Evolutionary conservation across 2,329 filamentous ascomycete genomes (phyloP).

Genomic region (Chaetomium olivaceum): DNA sequence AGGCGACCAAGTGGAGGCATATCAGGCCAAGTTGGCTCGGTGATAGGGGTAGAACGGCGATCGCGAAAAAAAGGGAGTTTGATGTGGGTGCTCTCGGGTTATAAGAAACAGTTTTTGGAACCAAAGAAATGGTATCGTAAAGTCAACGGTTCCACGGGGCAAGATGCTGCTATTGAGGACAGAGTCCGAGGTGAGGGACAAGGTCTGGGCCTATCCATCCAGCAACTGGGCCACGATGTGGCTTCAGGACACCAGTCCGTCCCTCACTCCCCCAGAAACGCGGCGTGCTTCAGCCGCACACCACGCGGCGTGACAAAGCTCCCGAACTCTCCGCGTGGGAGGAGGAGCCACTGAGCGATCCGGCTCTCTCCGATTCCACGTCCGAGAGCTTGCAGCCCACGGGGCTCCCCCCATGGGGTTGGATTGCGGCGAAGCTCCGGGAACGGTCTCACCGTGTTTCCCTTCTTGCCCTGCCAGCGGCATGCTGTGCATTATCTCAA

Average conservation of each 20-base stretch:
- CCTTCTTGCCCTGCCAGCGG: not conserved
- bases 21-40: not conserved
- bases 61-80: not conserved
- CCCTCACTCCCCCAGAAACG: not conserved
- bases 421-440: not conserved
- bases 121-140: not conserved
- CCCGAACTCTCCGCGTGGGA: not conserved
- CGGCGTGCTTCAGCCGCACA: not conserved
- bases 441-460: not conserved
- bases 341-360: not conserved
- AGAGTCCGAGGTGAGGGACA: not conserved
- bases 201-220: not conserved
- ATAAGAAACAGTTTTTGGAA: not conserved
- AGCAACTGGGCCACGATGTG: not conserved
- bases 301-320: not conserved
- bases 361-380: not conserved
- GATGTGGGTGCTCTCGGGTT: not conserved
- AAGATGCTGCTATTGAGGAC: not conserved
- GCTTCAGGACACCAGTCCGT: constrained; percentile 1
- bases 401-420: constrained; percentile 6
- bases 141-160: not conserved
- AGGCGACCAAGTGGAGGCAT: constrained; percentile 1
- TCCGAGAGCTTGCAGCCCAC: not conserved
- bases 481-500: not conserved
- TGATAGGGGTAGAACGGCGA: not conserved